Base-by-base conservation (phyloP, 2,329 filamentous ascomycete genomes). In the Malbranchea zuffiana region DNA sequence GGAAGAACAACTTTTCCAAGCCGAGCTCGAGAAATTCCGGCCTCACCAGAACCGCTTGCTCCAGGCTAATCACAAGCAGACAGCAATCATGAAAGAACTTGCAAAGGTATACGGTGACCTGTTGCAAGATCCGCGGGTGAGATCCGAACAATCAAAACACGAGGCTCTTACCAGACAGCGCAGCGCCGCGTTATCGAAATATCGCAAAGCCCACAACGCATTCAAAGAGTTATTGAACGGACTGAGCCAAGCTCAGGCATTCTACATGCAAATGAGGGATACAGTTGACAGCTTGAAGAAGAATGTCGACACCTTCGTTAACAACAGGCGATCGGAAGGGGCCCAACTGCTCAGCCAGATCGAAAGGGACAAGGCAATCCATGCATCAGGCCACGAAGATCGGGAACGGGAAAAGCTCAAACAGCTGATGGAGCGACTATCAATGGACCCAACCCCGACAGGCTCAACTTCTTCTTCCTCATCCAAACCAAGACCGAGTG, bases 231-330 rank as follows among this genome's bases (percentile, higher is more conserved):
- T 98, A 8, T 76, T 83, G 45, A 81, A 86, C 6, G 90, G 90
- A 2, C 68, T 98, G 3, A 74, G 81, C 51, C 80, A 87, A 47
- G 90, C 92, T 5, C 87, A 90, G 61, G 79, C 78, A 37, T 98
- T 94, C 74, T 98, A 98, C 56, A 73, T 74, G 3, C 90, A 96
- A 56, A 98, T 96, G 86, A 82, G 80, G 50, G 86, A 95, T 46
- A 95, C 86, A 1, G 85, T 92, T 0, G 82, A 88, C 47, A 94
- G 83, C 54, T 66, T 95, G 26, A 78, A 86, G 50, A 90, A 94
- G 71, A 98, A 98, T 50, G 90, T 98, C 1, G 88, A 96, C 47
- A 82, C 82, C 0, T 98, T 98, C 61, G 87, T 98, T 47, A 92
- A 86, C 65, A 98, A 98, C 58, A 75, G 90, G 35, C 71, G 87